Base-by-base conservation (phyloP, 2,329 filamentous ascomycete genomes). In the Diplocarpon mali region DNA sequence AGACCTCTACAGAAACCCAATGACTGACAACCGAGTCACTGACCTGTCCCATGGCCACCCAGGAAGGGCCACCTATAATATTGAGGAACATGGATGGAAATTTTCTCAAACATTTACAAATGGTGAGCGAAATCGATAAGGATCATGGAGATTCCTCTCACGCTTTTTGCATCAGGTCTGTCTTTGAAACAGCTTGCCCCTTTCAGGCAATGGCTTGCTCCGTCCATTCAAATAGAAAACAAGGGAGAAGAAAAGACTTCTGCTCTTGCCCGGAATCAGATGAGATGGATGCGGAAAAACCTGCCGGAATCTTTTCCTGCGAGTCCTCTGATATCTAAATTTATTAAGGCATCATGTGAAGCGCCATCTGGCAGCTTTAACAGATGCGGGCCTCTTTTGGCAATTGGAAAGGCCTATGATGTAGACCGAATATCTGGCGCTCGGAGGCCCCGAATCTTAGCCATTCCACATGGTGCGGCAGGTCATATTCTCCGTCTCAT, bases 41-140 rank as follows among this genome's bases (percentile, higher is more conserved):
- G 66, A 72, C 63, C 65, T 76, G 41, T 65, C 68, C 43, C 70
- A 69, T 54, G 75, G 75, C 60, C 70, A 75, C 55, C 65, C 72
- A 46, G 75, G 74, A 47, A 63, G 66, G 45, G 58, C 70, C 35
- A 61, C 62, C 6, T 78, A 77, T 52, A 53, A 62, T 45, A 49
- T 55, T 42, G 52, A 57, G 11, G 56, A 60, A 41, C 51, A 51
- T 12, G 37, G 51, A 48, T 63, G 61, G 61, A 46, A 12, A 3
- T 63, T 62, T 42, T 57, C 60, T n/a, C 41, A 43, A 27, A 43
- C 41, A 14, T 32, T 43, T 7, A 43, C 27, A 24, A 16, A 24
- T 15, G 35, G 41, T 43, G 7, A 20, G 41, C 30, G 34, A 32
- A 14, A 14, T 14, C 30, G 3, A 20, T 20, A 2, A 12, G n/a